phyloP scores from a whole-genome alignment of 345 rosid species.

The Populus pruinosa region DNA sequence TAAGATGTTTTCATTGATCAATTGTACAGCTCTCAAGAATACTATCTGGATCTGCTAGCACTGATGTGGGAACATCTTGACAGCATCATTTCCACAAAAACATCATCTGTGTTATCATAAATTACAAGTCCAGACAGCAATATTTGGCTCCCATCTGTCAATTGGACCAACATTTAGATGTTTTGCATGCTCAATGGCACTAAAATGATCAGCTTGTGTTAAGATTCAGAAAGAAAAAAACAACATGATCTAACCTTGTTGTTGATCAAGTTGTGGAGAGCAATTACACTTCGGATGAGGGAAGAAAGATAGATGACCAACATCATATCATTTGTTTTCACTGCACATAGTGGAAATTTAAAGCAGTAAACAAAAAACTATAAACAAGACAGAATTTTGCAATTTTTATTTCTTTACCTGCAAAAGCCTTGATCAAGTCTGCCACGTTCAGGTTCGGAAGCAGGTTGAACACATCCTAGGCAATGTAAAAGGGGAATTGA shows the following conservation, averaged over 20 bases:
- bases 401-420: slow-evolving; percentile 43
- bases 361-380: not conserved
- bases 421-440: slow-evolving; percentile 74
- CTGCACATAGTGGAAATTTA: slow-evolving; percentile 34
- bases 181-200: not conserved
- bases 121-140: not conserved
- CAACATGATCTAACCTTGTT: slow-evolving; percentile 55
- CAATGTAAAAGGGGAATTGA: not conserved
- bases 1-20: not conserved
- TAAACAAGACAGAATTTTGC: not conserved
- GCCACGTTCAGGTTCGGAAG: slow-evolving; percentile 75
- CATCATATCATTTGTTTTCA: slow-evolving; percentile 93
- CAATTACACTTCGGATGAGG: slow-evolving; percentile 76
- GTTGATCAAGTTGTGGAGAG: slow-evolving; percentile 92
- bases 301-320: slow-evolving; percentile 76
- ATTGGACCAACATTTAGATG: not conserved
- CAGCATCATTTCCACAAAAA: not conserved
- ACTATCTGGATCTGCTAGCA: not conserved
- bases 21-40: not conserved
- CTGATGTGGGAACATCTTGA: not conserved
- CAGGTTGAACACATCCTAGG: slow-evolving; percentile 85
- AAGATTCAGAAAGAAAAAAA: not conserved
- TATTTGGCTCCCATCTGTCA: not conserved
- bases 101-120: not conserved
- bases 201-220: not conserved